These are phyloP conservation scores for Sanghuangporus sanghuang DNA, from an alignment of 1,284 basidiomycete species.

Conservation along the genomic window DNA sequence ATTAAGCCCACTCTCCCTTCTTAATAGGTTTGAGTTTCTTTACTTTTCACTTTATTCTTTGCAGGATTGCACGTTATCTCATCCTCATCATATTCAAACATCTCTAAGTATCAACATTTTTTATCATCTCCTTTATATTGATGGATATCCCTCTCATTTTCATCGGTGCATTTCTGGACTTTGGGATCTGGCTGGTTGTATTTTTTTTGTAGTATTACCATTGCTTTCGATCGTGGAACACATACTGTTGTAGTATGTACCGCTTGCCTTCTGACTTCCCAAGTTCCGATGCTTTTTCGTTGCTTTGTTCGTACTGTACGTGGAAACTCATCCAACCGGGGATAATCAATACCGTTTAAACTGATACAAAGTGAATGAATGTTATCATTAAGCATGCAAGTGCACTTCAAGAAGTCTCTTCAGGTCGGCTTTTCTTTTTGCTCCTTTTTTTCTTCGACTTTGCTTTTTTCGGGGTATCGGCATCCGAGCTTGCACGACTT, in stretches of 20 bases:
- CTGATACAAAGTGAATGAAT: not conserved
- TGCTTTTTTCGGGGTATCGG: not conserved
- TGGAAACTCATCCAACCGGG: not conserved
- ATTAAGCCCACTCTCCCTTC: not conserved
- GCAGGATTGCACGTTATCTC: not conserved
- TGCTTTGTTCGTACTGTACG: not conserved
- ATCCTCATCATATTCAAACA: not conserved
- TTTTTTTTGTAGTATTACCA: not conserved
- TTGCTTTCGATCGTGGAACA: not conserved
- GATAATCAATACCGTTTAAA: not conserved
- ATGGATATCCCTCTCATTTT: not conserved
- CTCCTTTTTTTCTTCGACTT: slow-evolving; percentile 6
- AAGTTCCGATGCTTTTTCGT: not conserved
- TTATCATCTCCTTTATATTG: not conserved
- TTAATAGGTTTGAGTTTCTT: not conserved
- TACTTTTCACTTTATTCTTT: not conserved
- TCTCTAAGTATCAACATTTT: not conserved
- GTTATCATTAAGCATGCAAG: not conserved
- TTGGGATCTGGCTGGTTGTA: not conserved
- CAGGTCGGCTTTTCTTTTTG: not conserved
- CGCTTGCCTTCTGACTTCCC: not conserved
- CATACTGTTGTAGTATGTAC: slow-evolving; percentile 2
- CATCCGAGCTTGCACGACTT: slow-evolving; percentile 9
- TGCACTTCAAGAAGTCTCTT: not conserved
- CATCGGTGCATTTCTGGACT: not conserved